These are phyloP conservation scores for Dujonia santamariae DNA, from an alignment of 1,139 yeast species.

Conservation along the genomic window DNA sequence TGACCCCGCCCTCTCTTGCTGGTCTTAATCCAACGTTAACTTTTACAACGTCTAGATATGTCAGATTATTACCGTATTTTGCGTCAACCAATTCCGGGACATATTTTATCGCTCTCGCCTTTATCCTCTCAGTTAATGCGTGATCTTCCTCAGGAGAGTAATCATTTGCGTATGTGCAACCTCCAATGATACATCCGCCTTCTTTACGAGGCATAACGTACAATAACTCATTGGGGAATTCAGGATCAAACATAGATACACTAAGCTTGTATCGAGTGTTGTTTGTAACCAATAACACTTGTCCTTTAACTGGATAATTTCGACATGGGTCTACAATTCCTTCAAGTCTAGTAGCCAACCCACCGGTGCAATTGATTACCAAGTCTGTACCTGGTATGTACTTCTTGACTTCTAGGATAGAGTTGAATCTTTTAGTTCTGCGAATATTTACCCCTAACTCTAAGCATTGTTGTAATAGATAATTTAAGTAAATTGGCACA, in stretches of 20 bases:
- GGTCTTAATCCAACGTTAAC: slow-evolving; percentile 51
- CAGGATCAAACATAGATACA: slow-evolving; percentile 29
- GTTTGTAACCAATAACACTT: slow-evolving; percentile 39
- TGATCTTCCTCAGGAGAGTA: slow-evolving; percentile 26
- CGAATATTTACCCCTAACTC: slow-evolving; percentile 33
- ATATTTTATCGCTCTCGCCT: slow-evolving; percentile 36
- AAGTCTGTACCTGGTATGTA: slow-evolving; percentile 28
- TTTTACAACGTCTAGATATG: slow-evolving; percentile 35
- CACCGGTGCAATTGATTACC: slow-evolving; percentile 47
- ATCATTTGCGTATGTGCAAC: slow-evolving; percentile 33
- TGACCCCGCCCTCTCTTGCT: slow-evolving; percentile 40
- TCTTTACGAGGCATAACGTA: slow-evolving; percentile 53
- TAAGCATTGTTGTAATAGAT: slow-evolving; percentile 36
- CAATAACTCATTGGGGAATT: slow-evolving; percentile 32
- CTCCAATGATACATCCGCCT: slow-evolving; percentile 55
- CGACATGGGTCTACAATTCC: slow-evolving; percentile 30
- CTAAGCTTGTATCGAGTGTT: slow-evolving; percentile 23
- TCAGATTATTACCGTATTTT: slow-evolving; percentile 25
- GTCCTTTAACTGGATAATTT: slow-evolving; percentile 36
- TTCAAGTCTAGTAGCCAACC: slow-evolving; percentile 27
- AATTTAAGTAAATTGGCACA: slow-evolving; percentile 48
- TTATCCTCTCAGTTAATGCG: slow-evolving; percentile 35
- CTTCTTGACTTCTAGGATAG: slow-evolving; percentile 26
- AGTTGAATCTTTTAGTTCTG: slow-evolving; percentile 24
- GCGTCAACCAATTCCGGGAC: slow-evolving; percentile 42